A percentile compares a stretch with the other conserved stretches of the same genome.
phyloP scores from a whole-genome alignment of 1,139 yeast genomes.

The Kodamaea suecica region DNA sequence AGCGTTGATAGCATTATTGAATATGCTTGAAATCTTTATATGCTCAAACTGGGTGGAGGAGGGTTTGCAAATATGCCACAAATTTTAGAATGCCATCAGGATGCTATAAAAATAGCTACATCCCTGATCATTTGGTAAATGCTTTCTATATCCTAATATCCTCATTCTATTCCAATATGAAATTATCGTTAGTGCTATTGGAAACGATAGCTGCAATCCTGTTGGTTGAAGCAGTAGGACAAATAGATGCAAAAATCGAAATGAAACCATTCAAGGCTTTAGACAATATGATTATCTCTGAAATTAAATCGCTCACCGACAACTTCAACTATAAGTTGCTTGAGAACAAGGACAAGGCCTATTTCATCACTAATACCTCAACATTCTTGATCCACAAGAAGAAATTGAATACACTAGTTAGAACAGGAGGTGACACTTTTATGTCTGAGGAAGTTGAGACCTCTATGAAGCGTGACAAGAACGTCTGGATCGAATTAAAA shows the following conservation, averaged over 20 bases:
- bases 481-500: slow-evolving; percentile 18
- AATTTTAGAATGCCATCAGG: no score
- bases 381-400: slow-evolving; percentile 17
- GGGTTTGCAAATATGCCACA: no score
- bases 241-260: not conserved
- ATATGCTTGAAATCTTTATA: no score
- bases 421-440: slow-evolving; percentile 15
- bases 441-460: slow-evolving; percentile 5
- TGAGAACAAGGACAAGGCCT: slow-evolving; percentile 12
- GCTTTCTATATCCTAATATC: not conserved
- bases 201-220: no score
- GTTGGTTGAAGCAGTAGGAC: not conserved
- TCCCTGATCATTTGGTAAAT: no score
- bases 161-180: no score
- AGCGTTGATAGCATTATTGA: no score
- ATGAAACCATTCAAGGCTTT: not conserved
- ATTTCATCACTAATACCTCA: slow-evolving; percentile 13
- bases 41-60: no score
- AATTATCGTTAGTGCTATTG: no score
- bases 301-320: not conserved
- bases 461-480: slow-evolving; percentile 7
- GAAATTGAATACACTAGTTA: slow-evolving; percentile 18
- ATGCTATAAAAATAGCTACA: no score
- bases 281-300: not conserved
- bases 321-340: slow-evolving; percentile 8